Conservation (phyloP, 306 rosid species). For the Casuarina equisetifolia region DNA sequence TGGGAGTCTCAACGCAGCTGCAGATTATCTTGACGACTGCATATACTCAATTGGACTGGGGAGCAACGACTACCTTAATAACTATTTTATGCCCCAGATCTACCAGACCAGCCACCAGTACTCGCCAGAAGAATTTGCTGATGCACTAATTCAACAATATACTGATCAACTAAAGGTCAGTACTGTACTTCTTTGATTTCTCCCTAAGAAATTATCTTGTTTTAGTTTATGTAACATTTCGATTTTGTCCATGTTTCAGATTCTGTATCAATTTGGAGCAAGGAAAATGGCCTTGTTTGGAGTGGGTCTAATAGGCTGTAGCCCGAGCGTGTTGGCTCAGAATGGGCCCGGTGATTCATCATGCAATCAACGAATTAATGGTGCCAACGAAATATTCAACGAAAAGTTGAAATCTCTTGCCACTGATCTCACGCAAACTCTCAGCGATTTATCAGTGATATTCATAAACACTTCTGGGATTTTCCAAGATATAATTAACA, state of each 20-base stretch:
- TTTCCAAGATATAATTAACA: slow-evolving; percentile 63
- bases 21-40: slow-evolving; percentile 67
- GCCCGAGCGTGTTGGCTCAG: slow-evolving; percentile 78
- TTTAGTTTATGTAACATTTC: background rate
- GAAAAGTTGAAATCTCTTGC: slow-evolving; percentile 59
- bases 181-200: background rate
- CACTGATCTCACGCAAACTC: slow-evolving; percentile 50
- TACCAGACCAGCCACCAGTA: slow-evolving; percentile 59
- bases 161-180: slow-evolving; percentile 58
- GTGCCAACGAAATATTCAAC: slow-evolving; percentile 83
- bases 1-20: slow-evolving; percentile 56
- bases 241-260: slow-evolving; percentile 36
- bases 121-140: slow-evolving; percentile 72
- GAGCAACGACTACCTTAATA: slow-evolving; percentile 95
- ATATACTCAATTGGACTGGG: slow-evolving; percentile 87
- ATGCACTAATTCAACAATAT: slow-evolving; percentile 64
- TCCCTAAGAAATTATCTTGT: background rate
- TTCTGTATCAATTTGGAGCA: slow-evolving; percentile 75
- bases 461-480: slow-evolving; percentile 70
- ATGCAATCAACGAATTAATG: slow-evolving; percentile 67
- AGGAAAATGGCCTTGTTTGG: slow-evolving; percentile 85
- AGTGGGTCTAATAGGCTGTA: slow-evolving; percentile 86
- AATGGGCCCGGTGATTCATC: slow-evolving; percentile 74
- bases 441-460: slow-evolving; percentile 41
- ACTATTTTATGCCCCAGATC: slow-evolving; percentile 81